Evolutionary conservation across 2,329 filamentous ascomycete species (phyloP).

Genomic region (Fusarium anguioides): DNA sequence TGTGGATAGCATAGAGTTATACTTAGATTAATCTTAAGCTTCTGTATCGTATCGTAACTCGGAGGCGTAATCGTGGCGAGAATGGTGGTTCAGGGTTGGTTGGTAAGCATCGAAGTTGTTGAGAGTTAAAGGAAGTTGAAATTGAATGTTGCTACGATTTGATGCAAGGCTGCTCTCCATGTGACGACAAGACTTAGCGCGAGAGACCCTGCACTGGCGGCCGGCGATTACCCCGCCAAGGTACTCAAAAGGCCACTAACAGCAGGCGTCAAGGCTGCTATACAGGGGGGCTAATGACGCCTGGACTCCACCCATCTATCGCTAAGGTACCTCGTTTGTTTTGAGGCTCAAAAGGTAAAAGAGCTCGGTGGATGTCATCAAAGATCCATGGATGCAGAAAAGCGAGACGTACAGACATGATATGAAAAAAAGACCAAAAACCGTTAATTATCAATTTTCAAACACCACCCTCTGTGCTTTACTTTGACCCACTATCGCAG

Average conservation of each 20-base stretch:
- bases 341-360: background rate
- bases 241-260: constrained; percentile 11
- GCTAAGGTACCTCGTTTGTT: background rate
- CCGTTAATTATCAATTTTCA: constrained; percentile 40
- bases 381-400: too few relatives aligned
- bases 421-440: constrained; percentile 12
- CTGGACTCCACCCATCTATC: constrained; percentile 2
- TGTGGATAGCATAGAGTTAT: background rate
- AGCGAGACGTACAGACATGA: too few relatives aligned
- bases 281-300: constrained; percentile 10
- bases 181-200: constrained; percentile 32
- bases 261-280: constrained; percentile 11
- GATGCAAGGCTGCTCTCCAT: constrained; percentile 35
- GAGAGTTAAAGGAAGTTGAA: constrained; percentile 7
- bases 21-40: constrained; percentile 3
- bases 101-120: constrained; percentile 16
- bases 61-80: background rate
- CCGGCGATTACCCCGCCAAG: constrained; percentile 30
- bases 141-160: constrained; percentile 22
- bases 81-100: background rate
- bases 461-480: constrained; percentile 36
- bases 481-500: constrained; percentile 23
- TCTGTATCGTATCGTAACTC: constrained; percentile 2
- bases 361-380: too few relatives aligned
- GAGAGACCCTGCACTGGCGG: constrained; percentile 29